A percentile compares a stretch with the other conserved stretches of the same genome.
Evolutionary conservation across 1,284 basidiomycete species (phyloP).

Genomic region (Ceratobasidium sp.): DNA sequence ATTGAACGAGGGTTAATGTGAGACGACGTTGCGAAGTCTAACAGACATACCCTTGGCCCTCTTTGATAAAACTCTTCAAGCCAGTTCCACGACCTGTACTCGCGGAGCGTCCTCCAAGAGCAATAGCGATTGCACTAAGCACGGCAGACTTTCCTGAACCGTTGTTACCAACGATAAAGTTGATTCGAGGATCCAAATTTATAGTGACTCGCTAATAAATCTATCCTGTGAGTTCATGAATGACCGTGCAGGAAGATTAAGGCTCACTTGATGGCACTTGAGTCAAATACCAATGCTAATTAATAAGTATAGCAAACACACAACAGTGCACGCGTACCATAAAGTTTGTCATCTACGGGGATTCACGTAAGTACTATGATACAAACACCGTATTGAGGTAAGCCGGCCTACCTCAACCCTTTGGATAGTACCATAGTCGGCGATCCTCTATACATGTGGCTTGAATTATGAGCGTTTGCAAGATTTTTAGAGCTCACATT

Average conservation of each 20-base stretch:
- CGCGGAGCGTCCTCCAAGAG: constrained; percentile 91
- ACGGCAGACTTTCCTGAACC: constrained; percentile 91
- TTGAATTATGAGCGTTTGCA: too few relatives aligned
- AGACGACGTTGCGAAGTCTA: neutral
- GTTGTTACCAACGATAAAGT: constrained; percentile 94
- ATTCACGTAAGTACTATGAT: neutral
- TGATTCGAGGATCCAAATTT: constrained; percentile 90
- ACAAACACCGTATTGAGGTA: neutral
- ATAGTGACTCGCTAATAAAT: constrained; percentile 74
- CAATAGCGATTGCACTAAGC: constrained; percentile 93
- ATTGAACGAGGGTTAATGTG: constrained; percentile 28
- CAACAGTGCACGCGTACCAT: constrained; percentile 62
- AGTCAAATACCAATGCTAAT: neutral
- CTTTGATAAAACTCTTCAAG: constrained; percentile 90
- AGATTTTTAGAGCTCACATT: constrained; percentile 19
- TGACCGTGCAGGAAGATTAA: neutral
- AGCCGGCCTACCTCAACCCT: constrained; percentile 67
- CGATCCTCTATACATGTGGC: constrained; percentile 68
- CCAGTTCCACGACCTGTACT: constrained; percentile 91
- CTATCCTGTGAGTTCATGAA: neutral
- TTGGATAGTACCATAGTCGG: constrained; percentile 90
- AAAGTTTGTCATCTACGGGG: constrained; percentile 83
- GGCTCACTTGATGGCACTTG: constrained; percentile 75
- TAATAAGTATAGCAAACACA: neutral
- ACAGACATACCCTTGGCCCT: constrained; percentile 78